phyloP scores from a whole-genome alignment of 75 land plant species.

The Selaginella tamariscina region DNA sequence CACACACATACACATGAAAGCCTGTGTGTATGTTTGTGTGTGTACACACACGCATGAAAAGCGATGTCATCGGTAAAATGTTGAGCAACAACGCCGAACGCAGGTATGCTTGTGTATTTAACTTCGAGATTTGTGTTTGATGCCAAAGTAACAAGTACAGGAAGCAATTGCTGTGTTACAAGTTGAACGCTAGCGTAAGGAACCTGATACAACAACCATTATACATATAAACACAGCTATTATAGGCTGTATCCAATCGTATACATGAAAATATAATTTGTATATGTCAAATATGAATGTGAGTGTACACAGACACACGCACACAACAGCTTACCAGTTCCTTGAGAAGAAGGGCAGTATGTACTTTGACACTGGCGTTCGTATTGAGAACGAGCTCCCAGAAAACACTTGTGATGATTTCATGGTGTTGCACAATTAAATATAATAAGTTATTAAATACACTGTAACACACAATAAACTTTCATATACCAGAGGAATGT shows the following conservation, averaged over 20 bases:
- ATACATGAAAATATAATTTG: background rate
- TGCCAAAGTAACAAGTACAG: conserved; percentile 86
- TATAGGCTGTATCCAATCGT: too few species aligned
- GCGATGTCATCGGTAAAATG: conserved; percentile 93
- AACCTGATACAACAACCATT: too few species aligned
- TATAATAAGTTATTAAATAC: background rate
- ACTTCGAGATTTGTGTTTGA: conserved; percentile 90
- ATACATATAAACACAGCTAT: too few species aligned
- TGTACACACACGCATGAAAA: conserved; percentile 11
- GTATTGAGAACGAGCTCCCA: conserved; percentile 96
- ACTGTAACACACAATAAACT: background rate
- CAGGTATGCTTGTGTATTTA: conserved; percentile 84
- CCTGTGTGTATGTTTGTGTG: background rate
- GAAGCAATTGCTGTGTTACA: conserved; percentile 73
- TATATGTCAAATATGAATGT: too few species aligned
- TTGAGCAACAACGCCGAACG: conserved; percentile 92
- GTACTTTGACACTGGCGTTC: conserved; percentile 50
- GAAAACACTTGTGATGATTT: conserved; percentile 54
- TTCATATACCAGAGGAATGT: conserved; percentile 84
- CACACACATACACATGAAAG: background rate
- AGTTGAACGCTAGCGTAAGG: conserved; percentile 61
- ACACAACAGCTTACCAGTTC: conserved; percentile 55
- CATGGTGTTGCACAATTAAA: conserved; percentile 52
- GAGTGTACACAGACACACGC: too few species aligned
- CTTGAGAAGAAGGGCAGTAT: conserved; percentile 66